These are phyloP conservation scores for Leucogyrophana mollusca DNA, from an alignment of 768 basidiomycete species.

Conservation along the genomic window DNA sequence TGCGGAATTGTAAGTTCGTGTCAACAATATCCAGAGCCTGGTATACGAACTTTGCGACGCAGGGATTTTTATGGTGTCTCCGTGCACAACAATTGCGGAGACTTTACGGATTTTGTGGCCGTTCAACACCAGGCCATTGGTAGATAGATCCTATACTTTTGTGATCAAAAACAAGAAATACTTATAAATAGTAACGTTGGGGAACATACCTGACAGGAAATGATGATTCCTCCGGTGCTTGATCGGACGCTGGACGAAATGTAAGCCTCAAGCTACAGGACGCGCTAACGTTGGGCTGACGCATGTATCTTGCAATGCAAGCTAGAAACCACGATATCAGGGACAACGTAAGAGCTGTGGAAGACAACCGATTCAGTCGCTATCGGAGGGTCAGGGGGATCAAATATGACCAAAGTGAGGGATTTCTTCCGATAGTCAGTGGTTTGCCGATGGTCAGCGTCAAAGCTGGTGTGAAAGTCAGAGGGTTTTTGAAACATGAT, in stretches of 20 bases:
- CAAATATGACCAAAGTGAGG: conserved; percentile 54
- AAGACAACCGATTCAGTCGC: background rate
- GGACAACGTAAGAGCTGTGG: conserved; percentile 57
- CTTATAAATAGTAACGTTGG: background rate
- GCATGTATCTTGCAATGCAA: conserved; percentile 81
- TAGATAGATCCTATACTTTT: conserved; percentile 61
- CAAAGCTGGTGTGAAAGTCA: conserved; percentile 42
- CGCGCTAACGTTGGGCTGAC: conserved; percentile 36
- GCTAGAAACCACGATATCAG: conserved; percentile 62
- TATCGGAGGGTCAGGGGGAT: background rate
- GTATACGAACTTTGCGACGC: conserved; percentile 53
- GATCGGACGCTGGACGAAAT: conserved; percentile 54
- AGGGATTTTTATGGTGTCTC: conserved; percentile 68
- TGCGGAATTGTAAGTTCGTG: conserved; percentile 21
- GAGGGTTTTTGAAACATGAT: background rate
- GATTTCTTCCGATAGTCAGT: conserved; percentile 68
- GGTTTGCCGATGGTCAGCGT: conserved; percentile 61
- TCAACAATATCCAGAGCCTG: background rate
- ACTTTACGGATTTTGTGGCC: conserved; percentile 65
- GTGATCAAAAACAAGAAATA: background rate
- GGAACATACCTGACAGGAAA: conserved; percentile 71
- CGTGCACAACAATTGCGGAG: conserved; percentile 74
- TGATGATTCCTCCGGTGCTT: conserved; percentile 67
- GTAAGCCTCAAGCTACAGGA: background rate
- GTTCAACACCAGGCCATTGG: conserved; percentile 74